Evolutionary conservation across 306 rosid genomes (phyloP), one percentile per base, ranked within the genome.

Genomic region (Citrullus colocynthis): DNA sequence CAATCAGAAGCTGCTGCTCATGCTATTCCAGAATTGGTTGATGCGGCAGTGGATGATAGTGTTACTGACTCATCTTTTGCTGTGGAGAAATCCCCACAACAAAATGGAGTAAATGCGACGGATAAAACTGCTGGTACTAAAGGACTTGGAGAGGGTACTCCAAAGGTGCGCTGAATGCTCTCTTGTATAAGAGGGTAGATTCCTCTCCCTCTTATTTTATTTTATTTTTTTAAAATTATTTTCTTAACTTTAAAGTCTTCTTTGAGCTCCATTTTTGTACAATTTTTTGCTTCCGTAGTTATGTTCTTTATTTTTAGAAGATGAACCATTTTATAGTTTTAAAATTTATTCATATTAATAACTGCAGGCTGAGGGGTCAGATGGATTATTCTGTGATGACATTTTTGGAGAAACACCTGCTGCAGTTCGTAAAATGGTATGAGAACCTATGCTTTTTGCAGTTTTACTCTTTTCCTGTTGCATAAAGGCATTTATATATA

Each of bases 331-430:
- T 69, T 59, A 34, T 59, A 17, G 13, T 58, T 59, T 76, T 58
- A 42, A 12, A 42, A 3, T 59, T 16, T 59, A 20, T 60, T 60
- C 9, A 24, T 48, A 24, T 15, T 76, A 34, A 84, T 52, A 41
- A 80, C 56, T 79, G 78, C 93, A 93, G 99, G 90, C 97, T 82
- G 98, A 96, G 88, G 82, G 96, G 78, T 87, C 97, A 21, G 91
- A 80, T 79, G 97, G 81, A 57, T 80, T 83, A 79, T 89, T 86
- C 72, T 88, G 97, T 70, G 99, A 96, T 81, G 99, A 96, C 83
- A 96, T 96, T 81, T 96, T 96, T 88, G 98, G 99, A n/a, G 99
- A 93, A 89, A 96, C 98, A 21, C 99, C 98, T 58, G 88, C 97
- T 32, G 94, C 97, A 78, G 88, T 93, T 83, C 90, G 88, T 76